Conservation (phyloP, 176 grass and related monocot species). For the Juncus effusus region DNA sequence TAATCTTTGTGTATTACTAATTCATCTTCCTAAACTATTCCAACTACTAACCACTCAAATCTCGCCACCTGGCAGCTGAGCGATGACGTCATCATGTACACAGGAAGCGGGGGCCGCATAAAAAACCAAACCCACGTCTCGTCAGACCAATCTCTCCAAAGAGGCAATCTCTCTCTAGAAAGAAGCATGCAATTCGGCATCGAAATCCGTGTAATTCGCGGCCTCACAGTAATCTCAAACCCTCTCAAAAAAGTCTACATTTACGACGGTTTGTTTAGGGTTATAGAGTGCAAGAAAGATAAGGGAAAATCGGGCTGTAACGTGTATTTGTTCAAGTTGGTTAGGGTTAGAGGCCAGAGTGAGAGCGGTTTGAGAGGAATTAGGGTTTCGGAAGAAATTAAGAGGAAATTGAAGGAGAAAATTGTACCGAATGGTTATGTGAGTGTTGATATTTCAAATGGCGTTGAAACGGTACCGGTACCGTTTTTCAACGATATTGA, state of each 20-base stretch:
- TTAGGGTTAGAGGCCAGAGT: conserved; percentile 49
- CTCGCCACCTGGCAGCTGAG: conserved; percentile 16
- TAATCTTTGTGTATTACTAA: too few relatives aligned
- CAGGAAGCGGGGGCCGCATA: conserved; percentile 72
- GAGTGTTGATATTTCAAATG: conserved; percentile 53
- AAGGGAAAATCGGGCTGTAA: conserved; percentile 53
- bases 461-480: conserved; percentile 37
- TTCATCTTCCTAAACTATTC: too few relatives aligned
- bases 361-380: conserved; percentile 47
- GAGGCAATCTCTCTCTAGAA: conserved; percentile 81
- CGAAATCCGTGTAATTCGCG: conserved; percentile 73
- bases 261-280: conserved; percentile 87
- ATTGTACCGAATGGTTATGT: conserved; percentile 42
- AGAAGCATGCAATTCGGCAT: conserved; percentile 68
- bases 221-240: conserved; percentile 28
- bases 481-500: conserved; percentile 62
- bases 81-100: conserved; percentile 74
- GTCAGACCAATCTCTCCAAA: conserved; percentile 60
- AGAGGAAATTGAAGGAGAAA: conserved; percentile 29
- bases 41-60: too few relatives aligned
- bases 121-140: conserved; percentile 42
- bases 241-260: conserved; percentile 54
- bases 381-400: conserved; percentile 44
- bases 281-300: conserved; percentile 40
- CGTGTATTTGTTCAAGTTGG: conserved; percentile 64